Evolutionary conservation across 495 filamentous ascomycete genomes (phyloP).

Genomic region (Xylaria venustula): DNA sequence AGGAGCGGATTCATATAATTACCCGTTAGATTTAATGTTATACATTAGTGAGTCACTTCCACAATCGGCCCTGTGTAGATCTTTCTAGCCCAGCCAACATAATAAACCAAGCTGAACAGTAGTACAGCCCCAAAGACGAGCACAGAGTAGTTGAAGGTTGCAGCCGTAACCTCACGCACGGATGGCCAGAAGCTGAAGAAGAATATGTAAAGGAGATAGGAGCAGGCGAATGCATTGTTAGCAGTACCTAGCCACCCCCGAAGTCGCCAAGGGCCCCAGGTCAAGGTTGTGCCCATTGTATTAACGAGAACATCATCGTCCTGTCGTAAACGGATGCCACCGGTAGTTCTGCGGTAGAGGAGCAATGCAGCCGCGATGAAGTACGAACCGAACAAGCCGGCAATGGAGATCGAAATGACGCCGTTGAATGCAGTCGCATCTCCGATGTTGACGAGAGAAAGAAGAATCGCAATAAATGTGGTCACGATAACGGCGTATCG

Average conservation of each 20-base stretch:
- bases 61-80: slow-evolving; percentile 41
- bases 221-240: slow-evolving; percentile 39
- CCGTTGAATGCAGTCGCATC: slow-evolving; percentile 48
- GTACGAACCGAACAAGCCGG: slow-evolving; percentile 43
- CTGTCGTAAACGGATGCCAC: slow-evolving; percentile 4
- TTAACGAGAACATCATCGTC: slow-evolving; percentile 12
- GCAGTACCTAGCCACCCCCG: slow-evolving; percentile 35
- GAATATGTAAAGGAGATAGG: slow-evolving; percentile 37
- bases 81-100: slow-evolving; percentile 33
- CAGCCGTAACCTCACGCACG: slow-evolving; percentile 24
- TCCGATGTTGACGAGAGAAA: slow-evolving; percentile 52
- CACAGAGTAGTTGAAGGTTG: slow-evolving; percentile 44
- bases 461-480: slow-evolving; percentile 35
- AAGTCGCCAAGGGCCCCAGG: slow-evolving; percentile 45
- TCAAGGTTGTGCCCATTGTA: slow-evolving; percentile 21
- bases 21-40: too few relatives aligned
- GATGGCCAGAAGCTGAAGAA: slow-evolving; percentile 50
- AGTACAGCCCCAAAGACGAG: slow-evolving; percentile 37
- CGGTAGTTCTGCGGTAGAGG: slow-evolving; percentile 34
- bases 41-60: slow-evolving; percentile 9
- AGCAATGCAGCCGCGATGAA: slow-evolving; percentile 38
- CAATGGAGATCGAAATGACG: slow-evolving; percentile 45
- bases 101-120: slow-evolving; percentile 34
- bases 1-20: too few relatives aligned
- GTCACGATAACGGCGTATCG: slow-evolving; percentile 37